phyloP scores from a whole-genome alignment of 2,329 filamentous ascomycete species.

The Tetracladium maxilliforme region DNA sequence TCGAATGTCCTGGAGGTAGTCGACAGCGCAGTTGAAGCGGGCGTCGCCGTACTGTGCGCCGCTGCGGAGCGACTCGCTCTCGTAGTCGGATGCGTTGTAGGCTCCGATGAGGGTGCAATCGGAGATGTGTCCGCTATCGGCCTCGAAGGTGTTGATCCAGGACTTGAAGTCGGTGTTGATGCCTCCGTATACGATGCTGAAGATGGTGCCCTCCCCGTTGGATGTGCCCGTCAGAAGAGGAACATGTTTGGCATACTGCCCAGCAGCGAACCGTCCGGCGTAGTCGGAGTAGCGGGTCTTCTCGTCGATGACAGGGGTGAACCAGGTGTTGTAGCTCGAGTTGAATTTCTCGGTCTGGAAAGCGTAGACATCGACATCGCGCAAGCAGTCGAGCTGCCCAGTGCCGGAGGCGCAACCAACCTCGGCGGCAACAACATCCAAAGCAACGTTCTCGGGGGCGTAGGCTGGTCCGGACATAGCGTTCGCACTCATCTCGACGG shows the following conservation, averaged over 20 bases:
- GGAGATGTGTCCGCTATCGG: constrained; percentile 21
- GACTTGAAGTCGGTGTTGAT: constrained; percentile 15
- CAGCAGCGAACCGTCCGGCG: constrained; percentile 9
- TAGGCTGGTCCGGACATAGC: constrained; percentile 22
- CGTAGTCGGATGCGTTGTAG: constrained; percentile 19
- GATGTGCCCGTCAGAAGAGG: constrained; percentile 20
- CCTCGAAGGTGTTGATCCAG: constrained; percentile 20
- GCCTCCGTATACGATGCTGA: constrained; percentile 17
- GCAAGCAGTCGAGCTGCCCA: constrained; percentile 21
- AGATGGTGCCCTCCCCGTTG: constrained; percentile 20
- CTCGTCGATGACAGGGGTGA: constrained; percentile 21
- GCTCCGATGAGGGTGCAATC: constrained; percentile 15
- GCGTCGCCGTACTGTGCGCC: constrained; percentile 28
- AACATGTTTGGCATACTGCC: constrained; percentile 16
- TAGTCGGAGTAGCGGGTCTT: constrained; percentile 19
- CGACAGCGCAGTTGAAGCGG: constrained; percentile 26
- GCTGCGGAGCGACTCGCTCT: constrained; percentile 21
- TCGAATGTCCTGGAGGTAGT: constrained; percentile 23
- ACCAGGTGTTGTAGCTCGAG: constrained; percentile 23
- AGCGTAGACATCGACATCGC: constrained; percentile 13
- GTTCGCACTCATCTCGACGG: constrained; percentile 25
- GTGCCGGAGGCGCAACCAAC: constrained; percentile 17
- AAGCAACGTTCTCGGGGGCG: constrained; percentile 18
- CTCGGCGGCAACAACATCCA: constrained; percentile 19
- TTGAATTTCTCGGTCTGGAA: constrained; percentile 17